phyloP scores from a whole-genome alignment of 2,329 filamentous ascomycete species.

The Rutstroemia sp. region DNA sequence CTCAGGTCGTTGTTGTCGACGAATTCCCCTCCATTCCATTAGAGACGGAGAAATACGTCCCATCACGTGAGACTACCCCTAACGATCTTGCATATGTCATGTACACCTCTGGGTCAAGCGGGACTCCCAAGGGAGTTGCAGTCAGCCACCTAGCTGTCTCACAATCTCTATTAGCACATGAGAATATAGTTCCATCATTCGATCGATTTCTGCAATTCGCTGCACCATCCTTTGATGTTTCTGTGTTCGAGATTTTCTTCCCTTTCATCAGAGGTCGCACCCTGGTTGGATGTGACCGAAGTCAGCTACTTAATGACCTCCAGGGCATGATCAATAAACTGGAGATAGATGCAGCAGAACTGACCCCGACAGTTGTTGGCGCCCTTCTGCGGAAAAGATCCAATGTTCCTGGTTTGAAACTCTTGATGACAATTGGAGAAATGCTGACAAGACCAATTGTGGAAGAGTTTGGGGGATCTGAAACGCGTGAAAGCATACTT shows the following conservation, averaged over 20 bases:
- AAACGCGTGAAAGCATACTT: slow-evolving; percentile 49
- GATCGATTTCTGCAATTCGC: slow-evolving; percentile 84
- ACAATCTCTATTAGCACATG: slow-evolving; percentile 76
- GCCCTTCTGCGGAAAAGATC: slow-evolving; percentile 63
- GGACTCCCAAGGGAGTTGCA: slow-evolving; percentile 78
- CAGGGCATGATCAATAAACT: slow-evolving; percentile 56
- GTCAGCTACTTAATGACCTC: slow-evolving; percentile 67
- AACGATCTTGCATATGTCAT: slow-evolving; percentile 70
- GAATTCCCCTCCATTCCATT: slow-evolving; percentile 19
- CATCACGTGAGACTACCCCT: slow-evolving; percentile 11
- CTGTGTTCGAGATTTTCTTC: slow-evolving; percentile 92
- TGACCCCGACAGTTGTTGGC: slow-evolving; percentile 81
- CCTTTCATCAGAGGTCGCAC: slow-evolving; percentile 68
- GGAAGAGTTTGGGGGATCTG: slow-evolving; percentile 61
- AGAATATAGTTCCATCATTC: slow-evolving; percentile 69
- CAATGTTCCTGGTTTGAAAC: slow-evolving; percentile 58
- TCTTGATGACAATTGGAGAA: slow-evolving; percentile 83
- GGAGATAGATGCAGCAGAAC: slow-evolving; percentile 73
- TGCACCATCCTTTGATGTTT: slow-evolving; percentile 88
- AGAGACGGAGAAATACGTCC: background rate
- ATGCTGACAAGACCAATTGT: slow-evolving; percentile 79
- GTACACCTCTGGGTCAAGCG: slow-evolving; percentile 89
- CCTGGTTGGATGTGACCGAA: slow-evolving; percentile 62
- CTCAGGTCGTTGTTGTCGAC: slow-evolving; percentile 36
- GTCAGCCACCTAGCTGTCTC: slow-evolving; percentile 74